Conservation (phyloP, 805 yeast genomes). For the Yamadazyma insecticola region DNA sequence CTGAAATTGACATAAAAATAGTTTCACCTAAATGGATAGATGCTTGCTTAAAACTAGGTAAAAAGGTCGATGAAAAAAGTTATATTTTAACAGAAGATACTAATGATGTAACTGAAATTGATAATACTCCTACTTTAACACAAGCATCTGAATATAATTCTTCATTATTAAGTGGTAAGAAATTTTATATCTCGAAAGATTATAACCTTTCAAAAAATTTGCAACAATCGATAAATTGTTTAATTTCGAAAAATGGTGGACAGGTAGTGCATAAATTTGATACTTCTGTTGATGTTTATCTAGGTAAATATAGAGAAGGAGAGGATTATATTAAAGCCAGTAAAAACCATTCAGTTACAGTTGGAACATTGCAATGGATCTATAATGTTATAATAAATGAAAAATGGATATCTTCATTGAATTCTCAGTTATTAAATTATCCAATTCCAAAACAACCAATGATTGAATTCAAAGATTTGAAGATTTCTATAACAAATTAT, state of each 20-base stretch:
- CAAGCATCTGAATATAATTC: conserved; percentile 6
- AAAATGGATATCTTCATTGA: conserved; percentile 52
- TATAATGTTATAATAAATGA: conserved; percentile 57
- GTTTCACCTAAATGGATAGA: conserved; percentile 82
- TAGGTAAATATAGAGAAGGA: conserved; percentile 64
- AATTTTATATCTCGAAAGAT: conserved; percentile 52
- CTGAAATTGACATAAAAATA: conserved; percentile 42
- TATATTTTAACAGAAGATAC: conserved; percentile 24
- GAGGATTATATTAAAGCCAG: conserved; percentile 47
- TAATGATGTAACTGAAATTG: background rate
- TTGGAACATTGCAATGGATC: conserved; percentile 74
- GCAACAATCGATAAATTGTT: conserved; percentile 30
- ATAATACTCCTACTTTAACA: conserved; percentile 6
- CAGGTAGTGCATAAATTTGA: conserved; percentile 23
- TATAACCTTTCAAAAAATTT: conserved; percentile 47
- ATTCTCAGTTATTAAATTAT: conserved; percentile 57
- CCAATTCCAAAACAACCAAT: conserved; percentile 58
- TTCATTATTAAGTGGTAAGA: conserved; percentile 38
- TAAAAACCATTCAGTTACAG: conserved; percentile 33
- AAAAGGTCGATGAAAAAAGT: conserved; percentile 47
- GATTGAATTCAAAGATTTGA: conserved; percentile 48
- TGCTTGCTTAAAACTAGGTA: conserved; percentile 54
- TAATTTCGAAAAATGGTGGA: conserved; percentile 58
- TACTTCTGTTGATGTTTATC: conserved; percentile 33
- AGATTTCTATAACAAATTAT: conserved; percentile 71